Evolutionary conservation across 257 asterid genomes (phyloP).

Genomic region (Mentha longifolia): DNA sequence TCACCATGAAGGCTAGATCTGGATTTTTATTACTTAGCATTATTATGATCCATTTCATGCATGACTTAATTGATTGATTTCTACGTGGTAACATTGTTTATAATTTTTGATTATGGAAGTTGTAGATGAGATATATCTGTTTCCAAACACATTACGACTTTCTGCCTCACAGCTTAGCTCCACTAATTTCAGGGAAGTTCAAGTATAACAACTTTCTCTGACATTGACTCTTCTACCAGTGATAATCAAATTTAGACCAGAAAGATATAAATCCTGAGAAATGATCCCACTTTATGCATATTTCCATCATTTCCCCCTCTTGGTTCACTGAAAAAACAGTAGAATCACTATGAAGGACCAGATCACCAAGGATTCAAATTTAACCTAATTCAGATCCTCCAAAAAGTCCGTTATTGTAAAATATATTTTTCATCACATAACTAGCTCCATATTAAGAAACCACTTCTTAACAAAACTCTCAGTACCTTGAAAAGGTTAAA

Average conservation of each 20-base stretch:
- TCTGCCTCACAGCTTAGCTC: conserved; percentile 18
- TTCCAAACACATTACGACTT: neutral
- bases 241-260: neutral
- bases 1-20: neutral
- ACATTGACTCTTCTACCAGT: neutral
- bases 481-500: conserved; percentile 83
- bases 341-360: neutral
- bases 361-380: conserved; percentile 6
- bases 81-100: neutral
- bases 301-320: conserved; percentile 20
- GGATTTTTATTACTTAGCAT: neutral
- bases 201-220: neutral
- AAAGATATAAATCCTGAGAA: conserved; percentile 10
- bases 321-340: conserved; percentile 23
- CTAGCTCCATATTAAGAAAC: neutral
- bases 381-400: conserved; percentile 15
- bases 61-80: neutral
- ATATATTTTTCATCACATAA: neutral
- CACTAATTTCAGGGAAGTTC: neutral
- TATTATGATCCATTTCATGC: conserved; percentile 11
- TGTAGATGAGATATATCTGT: neutral
- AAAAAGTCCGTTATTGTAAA: neutral
- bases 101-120: neutral
- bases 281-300: conserved; percentile 14
- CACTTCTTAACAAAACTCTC: conserved; percentile 14